A percentile compares a stretch with the other conserved stretches of the same genome.
phyloP scores from a whole-genome alignment of 805 yeast species.

The Pichia deserticola region DNA sequence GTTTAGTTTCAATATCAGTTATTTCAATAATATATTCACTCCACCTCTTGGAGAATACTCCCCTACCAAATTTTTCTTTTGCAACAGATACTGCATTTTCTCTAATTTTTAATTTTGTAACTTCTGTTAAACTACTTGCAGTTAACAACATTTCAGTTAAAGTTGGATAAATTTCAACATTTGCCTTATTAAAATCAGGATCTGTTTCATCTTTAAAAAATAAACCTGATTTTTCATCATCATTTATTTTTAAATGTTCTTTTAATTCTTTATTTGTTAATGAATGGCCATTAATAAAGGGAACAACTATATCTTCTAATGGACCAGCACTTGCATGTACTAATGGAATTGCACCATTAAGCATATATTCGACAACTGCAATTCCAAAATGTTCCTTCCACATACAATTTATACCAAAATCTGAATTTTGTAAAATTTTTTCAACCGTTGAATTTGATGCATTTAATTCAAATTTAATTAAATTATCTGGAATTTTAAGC shows the following conservation, averaged over 20 bases:
- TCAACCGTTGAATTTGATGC: conserved; percentile 62
- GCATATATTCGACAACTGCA: conserved; percentile 88
- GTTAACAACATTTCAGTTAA: conserved; percentile 43
- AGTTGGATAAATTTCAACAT: conserved; percentile 18
- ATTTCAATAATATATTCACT: conserved; percentile 9
- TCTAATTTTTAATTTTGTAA: conserved; percentile 15
- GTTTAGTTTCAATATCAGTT: conserved; percentile 14
- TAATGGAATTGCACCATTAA: conserved; percentile 79
- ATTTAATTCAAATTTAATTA: conserved; percentile 43
- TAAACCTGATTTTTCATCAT: conserved; percentile 54
- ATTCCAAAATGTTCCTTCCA: conserved; percentile 99
- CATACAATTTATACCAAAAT: conserved; percentile 89
- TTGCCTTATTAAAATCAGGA: conserved; percentile 47
- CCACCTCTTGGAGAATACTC: conserved; percentile 22
- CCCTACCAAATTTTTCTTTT: conserved; percentile 21
- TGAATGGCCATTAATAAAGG: conserved; percentile 22
- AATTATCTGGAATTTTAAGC: conserved; percentile 32
- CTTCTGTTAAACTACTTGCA: conserved; percentile 16
- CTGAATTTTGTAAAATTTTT: conserved; percentile 43
- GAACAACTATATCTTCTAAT: conserved; percentile 70
- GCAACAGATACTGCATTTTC: conserved; percentile 20
- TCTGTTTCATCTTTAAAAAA: conserved; percentile 67
- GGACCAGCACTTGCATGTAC: conserved; percentile 98
- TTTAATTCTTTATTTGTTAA: conserved; percentile 11
- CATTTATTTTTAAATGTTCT: not conserved